phyloP scores from a whole-genome alignment of 768 basidiomycete species.

The Panaeolus cyanescens region DNA sequence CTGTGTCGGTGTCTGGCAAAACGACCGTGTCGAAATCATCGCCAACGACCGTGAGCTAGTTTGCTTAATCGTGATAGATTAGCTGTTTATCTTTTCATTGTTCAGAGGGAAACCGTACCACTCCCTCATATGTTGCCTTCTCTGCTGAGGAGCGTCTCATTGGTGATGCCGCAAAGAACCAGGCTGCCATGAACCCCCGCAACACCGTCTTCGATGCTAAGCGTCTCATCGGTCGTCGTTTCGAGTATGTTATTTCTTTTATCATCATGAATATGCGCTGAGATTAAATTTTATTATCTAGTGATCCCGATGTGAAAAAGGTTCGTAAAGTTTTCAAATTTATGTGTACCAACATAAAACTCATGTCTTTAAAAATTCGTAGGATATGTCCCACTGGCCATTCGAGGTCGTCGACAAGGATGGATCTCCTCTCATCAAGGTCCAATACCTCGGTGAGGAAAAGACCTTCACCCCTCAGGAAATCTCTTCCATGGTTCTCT shows the following conservation, averaged over 20 bases:
- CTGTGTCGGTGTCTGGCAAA: slow-evolving; percentile 99
- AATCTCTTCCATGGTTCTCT: slow-evolving; percentile 99
- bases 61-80: neutral
- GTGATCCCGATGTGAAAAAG: slow-evolving; percentile 94
- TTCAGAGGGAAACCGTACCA: slow-evolving; percentile 83
- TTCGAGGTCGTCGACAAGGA: slow-evolving; percentile 97
- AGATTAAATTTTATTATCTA: slow-evolving; percentile 25
- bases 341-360: slow-evolving; percentile 6
- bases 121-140: slow-evolving; percentile 95
- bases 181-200: slow-evolving; percentile 97
- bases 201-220: slow-evolving; percentile 98
- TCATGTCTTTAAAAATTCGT: slow-evolving; percentile 39
- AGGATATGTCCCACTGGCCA: slow-evolving; percentile 98
- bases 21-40: slow-evolving; percentile 99
- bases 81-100: neutral
- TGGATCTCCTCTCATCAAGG: slow-evolving; percentile 95
- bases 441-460: slow-evolving; percentile 91
- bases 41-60: slow-evolving; percentile 65
- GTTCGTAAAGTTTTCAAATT: slow-evolving; percentile 34
- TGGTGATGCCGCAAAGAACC: slow-evolving; percentile 99
- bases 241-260: slow-evolving; percentile 57
- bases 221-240: slow-evolving; percentile 96
- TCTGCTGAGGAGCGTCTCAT: slow-evolving; percentile 95
- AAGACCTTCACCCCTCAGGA: slow-evolving; percentile 98
- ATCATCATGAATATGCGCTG: neutral